Conservation (phyloP, 805 yeast genomes). For the Saturnispora bothae region DNA sequence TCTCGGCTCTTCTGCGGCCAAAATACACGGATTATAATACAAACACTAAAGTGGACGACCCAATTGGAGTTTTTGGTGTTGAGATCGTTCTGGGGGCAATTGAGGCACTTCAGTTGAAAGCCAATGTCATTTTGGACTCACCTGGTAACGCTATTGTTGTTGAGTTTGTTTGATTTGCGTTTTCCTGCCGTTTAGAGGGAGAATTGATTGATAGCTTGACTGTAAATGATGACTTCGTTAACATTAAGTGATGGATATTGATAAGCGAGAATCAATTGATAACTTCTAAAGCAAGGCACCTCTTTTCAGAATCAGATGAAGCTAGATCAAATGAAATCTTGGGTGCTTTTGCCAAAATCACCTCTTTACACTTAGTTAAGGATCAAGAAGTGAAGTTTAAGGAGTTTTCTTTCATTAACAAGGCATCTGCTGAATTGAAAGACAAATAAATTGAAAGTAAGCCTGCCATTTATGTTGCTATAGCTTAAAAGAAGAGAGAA, state of each 20-base stretch:
- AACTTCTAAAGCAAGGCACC: conserved; percentile 94
- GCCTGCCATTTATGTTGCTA: conserved; percentile 85
- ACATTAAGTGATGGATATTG: no score
- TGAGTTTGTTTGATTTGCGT: no score
- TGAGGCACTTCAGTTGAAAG: conserved; percentile 2
- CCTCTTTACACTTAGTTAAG: conserved; percentile 71
- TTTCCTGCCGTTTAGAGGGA: no score
- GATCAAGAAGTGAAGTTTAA: conserved; percentile 81
- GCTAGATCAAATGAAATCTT: conserved; percentile 67
- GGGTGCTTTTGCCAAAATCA: conserved; percentile 62
- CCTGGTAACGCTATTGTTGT: background rate
- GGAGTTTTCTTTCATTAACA: conserved; percentile 95
- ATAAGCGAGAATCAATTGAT: conserved; percentile 80
- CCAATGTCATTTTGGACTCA: conserved; percentile 2
- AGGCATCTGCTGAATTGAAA: conserved; percentile 87
- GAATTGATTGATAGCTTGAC: no score
- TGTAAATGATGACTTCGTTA: no score
- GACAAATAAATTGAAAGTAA: conserved; percentile 79
- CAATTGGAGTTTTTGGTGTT: conserved; percentile 7
- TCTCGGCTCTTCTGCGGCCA: conserved; percentile 46
- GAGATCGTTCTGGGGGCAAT: conserved; percentile 4
- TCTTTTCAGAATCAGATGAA: conserved; percentile 58
- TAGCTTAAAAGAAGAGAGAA: conserved; percentile 98
- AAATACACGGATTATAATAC: conserved; percentile 32
- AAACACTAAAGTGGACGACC: conserved; percentile 34